Evolutionary conservation across 2,329 filamentous ascomycete genomes (phyloP).

Genomic region (Fusarium sarcochroum): DNA sequence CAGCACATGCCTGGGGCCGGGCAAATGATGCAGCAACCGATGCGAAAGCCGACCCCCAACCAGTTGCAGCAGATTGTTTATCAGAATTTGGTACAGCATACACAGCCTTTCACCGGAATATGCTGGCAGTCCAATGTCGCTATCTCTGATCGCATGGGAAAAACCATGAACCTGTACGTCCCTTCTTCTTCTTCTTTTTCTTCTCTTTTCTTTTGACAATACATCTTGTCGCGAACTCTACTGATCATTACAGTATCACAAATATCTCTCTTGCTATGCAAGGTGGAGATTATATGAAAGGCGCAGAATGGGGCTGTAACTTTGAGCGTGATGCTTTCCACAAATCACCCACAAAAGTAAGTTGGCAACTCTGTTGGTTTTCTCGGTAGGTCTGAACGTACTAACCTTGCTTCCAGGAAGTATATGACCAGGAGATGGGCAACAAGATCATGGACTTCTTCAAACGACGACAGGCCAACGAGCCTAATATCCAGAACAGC

Average conservation of each 20-base stretch:
- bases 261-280: conserved; percentile 65
- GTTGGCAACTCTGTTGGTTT: not conserved
- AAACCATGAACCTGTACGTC: conserved; percentile 60
- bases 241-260: conserved; percentile 59
- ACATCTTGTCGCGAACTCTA: conserved; percentile 18
- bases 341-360: conserved; percentile 64
- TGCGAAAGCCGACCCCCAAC: conserved; percentile 50
- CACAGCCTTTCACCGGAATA: conserved; percentile 50
- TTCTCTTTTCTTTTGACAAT: not conserved
- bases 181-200: conserved; percentile 10
- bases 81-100: conserved; percentile 55
- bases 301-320: conserved; percentile 58
- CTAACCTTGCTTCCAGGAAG: conserved; percentile 55
- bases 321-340: conserved; percentile 65
- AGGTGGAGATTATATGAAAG: conserved; percentile 57
- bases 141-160: conserved; percentile 59
- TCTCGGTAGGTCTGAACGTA: not conserved
- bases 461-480: conserved; percentile 65
- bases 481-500: conserved; percentile 64
- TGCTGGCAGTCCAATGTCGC: conserved; percentile 58
- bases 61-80: conserved; percentile 59
- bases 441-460: conserved; percentile 64
- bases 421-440: conserved; percentile 65
- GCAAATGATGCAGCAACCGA: conserved; percentile 62
- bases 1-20: conserved; percentile 67